These are phyloP conservation scores for Salix caprea DNA, from an alignment of 345 rosid species.

Conservation along the genomic window DNA sequence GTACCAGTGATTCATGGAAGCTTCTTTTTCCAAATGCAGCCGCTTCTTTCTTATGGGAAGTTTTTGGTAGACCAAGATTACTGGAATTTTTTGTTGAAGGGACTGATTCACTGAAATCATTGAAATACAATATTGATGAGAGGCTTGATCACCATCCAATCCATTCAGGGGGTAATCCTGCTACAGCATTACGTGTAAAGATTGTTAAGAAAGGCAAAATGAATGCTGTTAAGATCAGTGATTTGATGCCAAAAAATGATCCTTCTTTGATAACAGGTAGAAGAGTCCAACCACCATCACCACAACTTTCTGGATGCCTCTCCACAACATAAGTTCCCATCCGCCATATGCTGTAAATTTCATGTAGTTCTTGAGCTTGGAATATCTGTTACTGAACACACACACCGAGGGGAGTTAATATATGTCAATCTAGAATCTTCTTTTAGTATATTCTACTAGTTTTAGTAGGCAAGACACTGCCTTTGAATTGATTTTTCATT, in stretches of 20 bases:
- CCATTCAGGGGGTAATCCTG: constrained; percentile 44
- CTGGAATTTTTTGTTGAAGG: constrained; percentile 79
- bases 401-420: constrained; percentile 91
- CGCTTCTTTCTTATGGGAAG: constrained; percentile 93
- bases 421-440: constrained; percentile 76
- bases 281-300: constrained; percentile 35
- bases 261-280: constrained; percentile 34
- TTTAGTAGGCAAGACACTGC: constrained; percentile 58
- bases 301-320: constrained; percentile 43
- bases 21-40: constrained; percentile 85
- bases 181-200: constrained; percentile 75
- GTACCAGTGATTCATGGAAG: constrained; percentile 75
- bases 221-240: constrained; percentile 71
- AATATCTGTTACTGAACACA: constrained; percentile 80
- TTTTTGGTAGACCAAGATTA: constrained; percentile 68
- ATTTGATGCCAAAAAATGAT: constrained; percentile 94
- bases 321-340: constrained; percentile 40
- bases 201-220: constrained; percentile 84
- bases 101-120: constrained; percentile 51
- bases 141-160: constrained; percentile 65
- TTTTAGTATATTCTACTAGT: constrained; percentile 82
- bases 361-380: constrained; percentile 90
- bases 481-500: constrained; percentile 8
- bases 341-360: constrained; percentile 60
- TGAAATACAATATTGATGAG: constrained; percentile 76